Evolutionary conservation across 306 rosid genomes (phyloP), one percentile per base, ranked within the genome.

Genomic region (Cajanus cajan): DNA sequence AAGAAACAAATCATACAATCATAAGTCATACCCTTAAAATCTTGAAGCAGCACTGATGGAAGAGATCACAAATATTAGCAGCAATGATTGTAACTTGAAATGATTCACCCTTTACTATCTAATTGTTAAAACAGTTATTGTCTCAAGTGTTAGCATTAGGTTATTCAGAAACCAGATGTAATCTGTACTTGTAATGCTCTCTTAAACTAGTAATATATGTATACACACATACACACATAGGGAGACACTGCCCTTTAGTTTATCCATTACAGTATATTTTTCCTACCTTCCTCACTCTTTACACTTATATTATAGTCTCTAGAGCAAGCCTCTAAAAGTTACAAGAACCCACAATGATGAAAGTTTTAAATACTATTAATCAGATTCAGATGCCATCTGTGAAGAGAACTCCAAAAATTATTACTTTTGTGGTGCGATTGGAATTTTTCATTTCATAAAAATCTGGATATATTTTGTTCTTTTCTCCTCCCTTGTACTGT

Each of bases 371-470:
- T 55, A 58, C 44, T 66, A 55, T 4, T 54, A 54, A 54, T 65
- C 71, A 74, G 45, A n/a, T n/a, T n/a, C n/a, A n/a, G n/a, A n/a
- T n/a, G n/a, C 79, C 92, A n/a, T 83, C 78, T 18, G 89, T 90
- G 6, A 86, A 89, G 90, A 90, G 88, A 68, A 84, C 84, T 45
- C 87, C 79, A 65, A 89, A 90, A 82, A 88, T 89, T 58, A 89
- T 89, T 79, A 84, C 88, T 41, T 86, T 84, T 77, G 92, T 87
- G 89, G 94, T 85, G 19, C 82, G 84, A 52, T 76, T 64, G 65
- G 74, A 39, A 78, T 45, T 44, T 22, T 33, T 78, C 6, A 62
- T 37, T 68, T 80, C 44, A 58, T 16, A 37, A 34, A 65, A 36
- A 68, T 28, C 52, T 40, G 57, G 51, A n/a, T 51, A 25, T 47